A percentile compares a stretch with the other conserved stretches of the same genome.
Evolutionary conservation across 1,139 yeast species (phyloP).

Genomic region (Candida tropicalis): DNA sequence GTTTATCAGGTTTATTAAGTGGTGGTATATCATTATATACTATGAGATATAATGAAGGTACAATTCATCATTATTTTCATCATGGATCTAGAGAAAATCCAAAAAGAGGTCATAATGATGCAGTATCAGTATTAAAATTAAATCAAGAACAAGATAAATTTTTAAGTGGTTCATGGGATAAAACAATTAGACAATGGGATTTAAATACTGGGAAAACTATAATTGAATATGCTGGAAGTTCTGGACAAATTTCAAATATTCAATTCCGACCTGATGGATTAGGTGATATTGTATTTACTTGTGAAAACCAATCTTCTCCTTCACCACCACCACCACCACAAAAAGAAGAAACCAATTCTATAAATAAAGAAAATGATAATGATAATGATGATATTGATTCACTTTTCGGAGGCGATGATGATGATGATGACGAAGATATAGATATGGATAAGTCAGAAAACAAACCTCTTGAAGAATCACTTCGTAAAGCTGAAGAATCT

Average conservation of each 20-base stretch:
- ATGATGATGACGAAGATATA: conserved; percentile 55
- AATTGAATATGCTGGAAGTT: conserved; percentile 51
- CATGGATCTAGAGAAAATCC: conserved; percentile 28
- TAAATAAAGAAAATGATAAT: conserved; percentile 7
- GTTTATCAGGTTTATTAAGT: conserved; percentile 75
- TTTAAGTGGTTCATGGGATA: conserved; percentile 92
- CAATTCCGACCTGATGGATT: conserved; percentile 80
- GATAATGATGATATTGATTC: conserved; percentile 27
- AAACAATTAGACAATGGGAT: conserved; percentile 80
- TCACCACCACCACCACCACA: conserved; percentile 6
- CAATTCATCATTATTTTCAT: conserved; percentile 72
- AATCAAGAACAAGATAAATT: conserved; percentile 63
- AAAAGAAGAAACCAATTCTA: background rate
- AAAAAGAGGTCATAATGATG: conserved; percentile 57
- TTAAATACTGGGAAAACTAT: conserved; percentile 67
- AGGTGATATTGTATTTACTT: conserved; percentile 28
- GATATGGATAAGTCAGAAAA: conserved; percentile 8
- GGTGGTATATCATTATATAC: conserved; percentile 92
- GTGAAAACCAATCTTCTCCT: conserved; percentile 10
- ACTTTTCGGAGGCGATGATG: conserved; percentile 25
- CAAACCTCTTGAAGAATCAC: conserved; percentile 17
- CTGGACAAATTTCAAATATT: conserved; percentile 80
- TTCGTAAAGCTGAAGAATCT: conserved; percentile 26
- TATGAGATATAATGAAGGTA: conserved; percentile 82
- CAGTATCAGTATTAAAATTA: conserved; percentile 72